Percentiles rank a stretch among this genome's conserved stretches.
Conservation (phyloP, 1,139 yeast genomes). For the Sugiyamaella novakii region DNA sequence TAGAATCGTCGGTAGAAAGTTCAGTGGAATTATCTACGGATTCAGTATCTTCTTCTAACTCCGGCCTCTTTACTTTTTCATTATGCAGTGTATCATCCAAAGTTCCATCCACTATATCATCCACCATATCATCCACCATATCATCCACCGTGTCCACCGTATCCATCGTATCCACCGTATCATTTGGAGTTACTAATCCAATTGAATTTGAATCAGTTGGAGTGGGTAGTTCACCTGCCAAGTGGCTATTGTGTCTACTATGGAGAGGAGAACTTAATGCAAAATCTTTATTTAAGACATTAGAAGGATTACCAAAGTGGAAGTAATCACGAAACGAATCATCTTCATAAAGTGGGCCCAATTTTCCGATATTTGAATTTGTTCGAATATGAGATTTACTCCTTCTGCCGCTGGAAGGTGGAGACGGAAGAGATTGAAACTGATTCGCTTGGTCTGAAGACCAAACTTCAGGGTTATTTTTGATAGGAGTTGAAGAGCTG, state of each 20-base stretch:
- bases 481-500: slow-evolving; percentile 5
- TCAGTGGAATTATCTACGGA: neutral
- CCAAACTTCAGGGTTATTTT: slow-evolving; percentile 9
- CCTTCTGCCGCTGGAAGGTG: slow-evolving; percentile 12
- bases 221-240: neutral
- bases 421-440: slow-evolving; percentile 2
- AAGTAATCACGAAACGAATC: slow-evolving; percentile 12
- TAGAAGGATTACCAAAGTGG: neutral
- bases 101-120: neutral
- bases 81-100: neutral
- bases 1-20: neutral
- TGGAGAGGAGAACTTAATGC: slow-evolving; percentile 18
- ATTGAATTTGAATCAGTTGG: neutral
- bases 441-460: slow-evolving; percentile 7
- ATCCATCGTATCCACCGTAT: slow-evolving; percentile 3
- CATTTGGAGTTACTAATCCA: slow-evolving; percentile 2
- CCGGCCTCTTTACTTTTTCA: neutral
- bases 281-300: neutral
- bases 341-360: slow-evolving; percentile 16
- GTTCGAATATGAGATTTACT: slow-evolving; percentile 5
- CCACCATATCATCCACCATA: neutral
- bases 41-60: neutral
- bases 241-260: slow-evolving; percentile 16
- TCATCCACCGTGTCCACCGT: neutral
- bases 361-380: slow-evolving; percentile 8